A percentile compares a stretch with the other conserved stretches of the same genome.
Evolutionary conservation across 108 stramenopile genomes (phyloP).

Genomic region (Pseudonitzschia multiseries): DNA sequence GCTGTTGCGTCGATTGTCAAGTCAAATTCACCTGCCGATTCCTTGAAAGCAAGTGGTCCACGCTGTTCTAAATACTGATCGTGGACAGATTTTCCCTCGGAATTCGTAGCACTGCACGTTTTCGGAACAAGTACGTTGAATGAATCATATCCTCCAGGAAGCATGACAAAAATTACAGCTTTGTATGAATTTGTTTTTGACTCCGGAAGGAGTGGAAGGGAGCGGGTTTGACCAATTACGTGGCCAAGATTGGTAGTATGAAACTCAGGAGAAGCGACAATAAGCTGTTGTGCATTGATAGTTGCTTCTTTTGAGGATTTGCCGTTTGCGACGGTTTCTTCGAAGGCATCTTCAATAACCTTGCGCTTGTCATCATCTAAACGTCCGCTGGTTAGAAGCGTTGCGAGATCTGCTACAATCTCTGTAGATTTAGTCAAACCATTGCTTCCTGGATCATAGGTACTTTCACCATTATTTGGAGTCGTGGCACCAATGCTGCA

Average conservation of each 20-base stretch:
- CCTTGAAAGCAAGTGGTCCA: slow-evolving; percentile 25
- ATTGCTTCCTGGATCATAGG: slow-evolving; percentile 1
- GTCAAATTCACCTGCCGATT: slow-evolving; percentile 4
- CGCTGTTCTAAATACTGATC: slow-evolving; percentile 41
- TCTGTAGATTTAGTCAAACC: slow-evolving; percentile 5
- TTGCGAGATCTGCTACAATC: slow-evolving; percentile 53
- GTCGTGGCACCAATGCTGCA: not conserved
- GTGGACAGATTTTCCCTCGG: slow-evolving; percentile 15
- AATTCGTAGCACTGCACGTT: slow-evolving; percentile 26
- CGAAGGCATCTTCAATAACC: slow-evolving; percentile 17
- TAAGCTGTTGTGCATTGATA: slow-evolving; percentile 37
- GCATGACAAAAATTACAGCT: slow-evolving; percentile 56
- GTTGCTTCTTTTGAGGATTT: not conserved
- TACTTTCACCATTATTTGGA: not conserved
- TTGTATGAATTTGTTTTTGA: slow-evolving; percentile 48
- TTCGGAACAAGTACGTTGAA: slow-evolving; percentile 64
- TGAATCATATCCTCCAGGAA: slow-evolving; percentile 58
- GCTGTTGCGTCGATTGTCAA: slow-evolving; percentile 26
- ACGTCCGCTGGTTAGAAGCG: slow-evolving; percentile 21
- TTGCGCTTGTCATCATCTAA: slow-evolving; percentile 1
- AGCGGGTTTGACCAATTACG: not conserved
- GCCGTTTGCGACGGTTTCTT: not conserved
- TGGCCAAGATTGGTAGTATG: slow-evolving; percentile 38
- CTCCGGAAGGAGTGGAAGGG: not conserved
- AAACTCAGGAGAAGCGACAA: slow-evolving; percentile 49